Conservation (phyloP, 1,284 basidiomycete species). For the Coriolopsis trogii region DNA sequence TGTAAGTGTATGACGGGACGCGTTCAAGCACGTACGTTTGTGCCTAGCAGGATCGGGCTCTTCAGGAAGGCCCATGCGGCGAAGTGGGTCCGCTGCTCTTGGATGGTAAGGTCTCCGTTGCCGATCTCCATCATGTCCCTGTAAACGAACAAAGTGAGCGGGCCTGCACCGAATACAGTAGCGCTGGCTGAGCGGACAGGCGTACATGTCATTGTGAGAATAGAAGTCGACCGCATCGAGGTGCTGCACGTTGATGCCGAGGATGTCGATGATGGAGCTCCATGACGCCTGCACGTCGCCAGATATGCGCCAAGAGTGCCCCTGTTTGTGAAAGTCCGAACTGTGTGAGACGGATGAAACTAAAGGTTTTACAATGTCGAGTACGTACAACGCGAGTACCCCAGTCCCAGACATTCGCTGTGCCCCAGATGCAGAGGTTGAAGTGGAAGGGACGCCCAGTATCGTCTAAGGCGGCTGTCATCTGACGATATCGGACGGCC, state of each 20-base stretch:
- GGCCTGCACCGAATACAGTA: neutral
- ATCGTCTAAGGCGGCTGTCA: constrained; percentile 49
- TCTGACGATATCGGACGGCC: constrained; percentile 54
- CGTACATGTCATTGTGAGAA: constrained; percentile 55
- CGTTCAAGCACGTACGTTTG: constrained; percentile 42
- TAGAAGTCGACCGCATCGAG: constrained; percentile 48
- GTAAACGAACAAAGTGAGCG: neutral
- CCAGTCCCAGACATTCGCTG: constrained; percentile 55
- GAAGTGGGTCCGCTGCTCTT: constrained; percentile 59
- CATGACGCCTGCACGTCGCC: constrained; percentile 52
- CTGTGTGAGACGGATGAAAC: neutral
- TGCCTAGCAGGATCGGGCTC: constrained; percentile 58
- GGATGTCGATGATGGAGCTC: constrained; percentile 50
- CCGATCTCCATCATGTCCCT: constrained; percentile 63
- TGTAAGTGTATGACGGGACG: neutral
- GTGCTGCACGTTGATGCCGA: constrained; percentile 45
- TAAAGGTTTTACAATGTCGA: no score
- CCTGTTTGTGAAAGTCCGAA: constrained; percentile 32
- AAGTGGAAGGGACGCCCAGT: constrained; percentile 48
- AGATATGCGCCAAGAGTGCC: constrained; percentile 60
- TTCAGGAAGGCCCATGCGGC: constrained; percentile 60
- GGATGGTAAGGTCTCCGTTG: constrained; percentile 50
- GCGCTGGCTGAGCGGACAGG: neutral
- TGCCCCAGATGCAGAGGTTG: constrained; percentile 55
- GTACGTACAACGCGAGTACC: constrained; percentile 50